These are phyloP conservation scores for Trichoderma citrinoviride DNA, from an alignment of 2,329 filamentous ascomycete genomes.

Conservation along the genomic window DNA sequence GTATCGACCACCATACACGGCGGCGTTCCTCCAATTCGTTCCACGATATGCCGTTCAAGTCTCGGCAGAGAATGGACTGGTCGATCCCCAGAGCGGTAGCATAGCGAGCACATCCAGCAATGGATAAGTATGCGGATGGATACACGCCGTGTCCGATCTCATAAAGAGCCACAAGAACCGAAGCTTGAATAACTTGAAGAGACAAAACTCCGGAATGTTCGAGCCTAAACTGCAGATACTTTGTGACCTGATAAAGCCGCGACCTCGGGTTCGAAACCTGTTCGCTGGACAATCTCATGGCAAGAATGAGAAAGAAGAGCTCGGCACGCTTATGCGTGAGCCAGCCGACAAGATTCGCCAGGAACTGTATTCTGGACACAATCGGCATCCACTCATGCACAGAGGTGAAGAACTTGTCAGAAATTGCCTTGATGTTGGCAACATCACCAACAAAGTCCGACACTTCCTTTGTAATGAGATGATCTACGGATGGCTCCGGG, in stretches of 20 bases:
- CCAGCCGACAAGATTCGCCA: conserved; percentile 2
- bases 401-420: conserved; percentile 7
- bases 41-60: neutral
- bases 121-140: conserved; percentile 13
- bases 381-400: conserved; percentile 21
- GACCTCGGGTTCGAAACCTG: neutral
- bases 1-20: conserved; percentile 17
- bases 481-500: neutral
- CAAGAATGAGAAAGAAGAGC: conserved; percentile 13
- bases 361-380: conserved; percentile 8
- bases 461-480: conserved; percentile 5
- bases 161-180: conserved; percentile 15
- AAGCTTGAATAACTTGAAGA: conserved; percentile 2
- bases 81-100: conserved; percentile 13
- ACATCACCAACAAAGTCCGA: conserved; percentile 15
- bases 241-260: conserved; percentile 10
- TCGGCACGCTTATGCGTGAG: conserved; percentile 15
- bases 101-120: conserved; percentile 16
- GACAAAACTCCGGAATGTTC: conserved; percentile 8
- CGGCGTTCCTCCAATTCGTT: conserved; percentile 17
- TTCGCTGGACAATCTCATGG: conserved; percentile 15
- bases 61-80: neutral
- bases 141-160: conserved; percentile 19
- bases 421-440: conserved; percentile 1
- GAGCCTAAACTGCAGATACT: conserved; percentile 10